These are phyloP conservation scores for Ziziphus jujuba DNA, from an alignment of 306 rosid genomes.

Conservation along the genomic window DNA sequence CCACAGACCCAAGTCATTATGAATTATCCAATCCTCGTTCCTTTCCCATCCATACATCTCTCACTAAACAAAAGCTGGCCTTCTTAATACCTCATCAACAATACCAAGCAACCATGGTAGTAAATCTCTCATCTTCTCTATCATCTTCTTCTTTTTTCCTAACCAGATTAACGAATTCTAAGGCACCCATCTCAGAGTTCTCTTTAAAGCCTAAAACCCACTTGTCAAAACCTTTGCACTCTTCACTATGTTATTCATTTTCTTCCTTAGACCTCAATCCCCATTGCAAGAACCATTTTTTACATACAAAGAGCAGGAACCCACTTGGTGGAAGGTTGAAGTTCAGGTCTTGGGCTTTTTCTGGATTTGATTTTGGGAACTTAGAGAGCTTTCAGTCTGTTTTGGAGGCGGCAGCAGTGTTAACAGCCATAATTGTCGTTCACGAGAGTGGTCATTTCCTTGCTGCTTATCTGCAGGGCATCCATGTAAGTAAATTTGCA, in stretches of 20 bases:
- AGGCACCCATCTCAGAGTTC: slow-evolving; percentile 44
- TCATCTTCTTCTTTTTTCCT: slow-evolving; percentile 51
- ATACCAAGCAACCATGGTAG: slow-evolving; percentile 55
- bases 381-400: slow-evolving; percentile 89
- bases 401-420: slow-evolving; percentile 78
- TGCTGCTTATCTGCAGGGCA: slow-evolving; percentile 93
- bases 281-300: slow-evolving; percentile 44
- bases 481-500: slow-evolving; percentile 95
- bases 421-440: slow-evolving; percentile 87
- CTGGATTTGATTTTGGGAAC: slow-evolving; percentile 68
- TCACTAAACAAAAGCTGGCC: slow-evolving; percentile 27
- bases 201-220: slow-evolving; percentile 53
- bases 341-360: slow-evolving; percentile 52
- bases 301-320: slow-evolving; percentile 26
- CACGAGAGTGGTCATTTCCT: slow-evolving; percentile 98
- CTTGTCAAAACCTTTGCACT: slow-evolving; percentile 46
- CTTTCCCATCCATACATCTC: slow-evolving; percentile 28
- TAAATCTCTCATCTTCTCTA: slow-evolving; percentile 61
- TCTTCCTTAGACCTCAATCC: slow-evolving; percentile 40
- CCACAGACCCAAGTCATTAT: slow-evolving; percentile 56
- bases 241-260: slow-evolving; percentile 31
- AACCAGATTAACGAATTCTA: slow-evolving; percentile 47
- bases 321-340: slow-evolving; percentile 46
- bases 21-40: slow-evolving; percentile 61
- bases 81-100: slow-evolving; percentile 21